Evolutionary conservation across 805 yeast species (phyloP).

Genomic region (Metschnikowia lachancei): DNA sequence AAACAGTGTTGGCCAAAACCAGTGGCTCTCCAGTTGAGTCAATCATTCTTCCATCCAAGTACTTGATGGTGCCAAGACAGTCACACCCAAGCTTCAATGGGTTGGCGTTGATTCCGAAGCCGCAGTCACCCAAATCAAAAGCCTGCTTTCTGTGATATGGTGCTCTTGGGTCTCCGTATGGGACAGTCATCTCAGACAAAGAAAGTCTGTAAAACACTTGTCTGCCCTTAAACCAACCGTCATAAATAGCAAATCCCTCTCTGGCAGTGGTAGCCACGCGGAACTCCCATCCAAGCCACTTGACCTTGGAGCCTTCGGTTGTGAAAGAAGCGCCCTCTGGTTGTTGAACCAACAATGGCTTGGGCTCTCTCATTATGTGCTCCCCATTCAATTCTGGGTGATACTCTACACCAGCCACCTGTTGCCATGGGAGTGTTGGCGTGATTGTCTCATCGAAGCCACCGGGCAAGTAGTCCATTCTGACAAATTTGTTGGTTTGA

Average conservation of each 20-base stretch:
- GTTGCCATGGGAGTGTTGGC: conserved; percentile 60
- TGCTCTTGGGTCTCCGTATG: conserved; percentile 81
- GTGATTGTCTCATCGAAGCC: conserved; percentile 62
- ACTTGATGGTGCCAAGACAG: conserved; percentile 76
- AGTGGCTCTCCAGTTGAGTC: conserved; percentile 60
- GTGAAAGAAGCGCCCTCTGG: conserved; percentile 79
- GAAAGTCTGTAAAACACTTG: conserved; percentile 70
- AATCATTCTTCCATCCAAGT: conserved; percentile 60
- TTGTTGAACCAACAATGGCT: conserved; percentile 66
- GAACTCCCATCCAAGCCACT: conserved; percentile 86
- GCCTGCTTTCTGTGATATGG: conserved; percentile 87
- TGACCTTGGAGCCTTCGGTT: conserved; percentile 55
- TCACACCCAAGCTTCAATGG: conserved; percentile 72
- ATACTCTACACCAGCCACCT: conserved; percentile 63
- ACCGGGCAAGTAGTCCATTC: conserved; percentile 73
- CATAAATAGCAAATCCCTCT: conserved; percentile 77
- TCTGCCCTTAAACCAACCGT: conserved; percentile 72
- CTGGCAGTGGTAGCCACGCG: conserved; percentile 66
- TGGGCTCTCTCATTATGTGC: conserved; percentile 49
- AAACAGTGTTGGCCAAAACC: conserved; percentile 64
- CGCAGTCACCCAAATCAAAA: conserved; percentile 82
- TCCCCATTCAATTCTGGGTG: conserved; percentile 68
- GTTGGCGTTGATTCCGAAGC: conserved; percentile 74
- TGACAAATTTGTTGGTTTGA: conserved; percentile 55
- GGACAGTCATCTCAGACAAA: conserved; percentile 82